Base-by-base conservation (phyloP, 306 rosid species). In the Acacia crassicarpa region DNA sequence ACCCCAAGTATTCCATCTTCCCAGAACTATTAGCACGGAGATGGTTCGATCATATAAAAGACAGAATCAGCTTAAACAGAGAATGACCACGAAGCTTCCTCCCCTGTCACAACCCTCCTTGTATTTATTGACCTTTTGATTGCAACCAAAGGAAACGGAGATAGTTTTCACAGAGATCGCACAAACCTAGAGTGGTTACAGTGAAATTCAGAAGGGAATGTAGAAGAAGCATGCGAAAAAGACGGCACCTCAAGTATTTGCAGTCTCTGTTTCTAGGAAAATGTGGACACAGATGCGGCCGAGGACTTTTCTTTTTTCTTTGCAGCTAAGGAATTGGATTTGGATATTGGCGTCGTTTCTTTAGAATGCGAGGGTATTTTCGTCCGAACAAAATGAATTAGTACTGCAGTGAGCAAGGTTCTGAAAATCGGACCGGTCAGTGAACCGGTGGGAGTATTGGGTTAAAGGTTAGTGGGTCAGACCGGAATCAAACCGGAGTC, bases 261-360 rank as follows among this genome's bases (percentile, higher is more conserved):
- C n/a, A 72, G 79, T 25, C 62, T 78, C 81, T 63, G 82, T 22
- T 73, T 58, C 59, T 65, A 46, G 40, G 65, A 22, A 74, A 78
- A 23, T 1, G 56, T 6, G 20, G 15, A 40, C 61, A 77, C 40
- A 43, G 56, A 56, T 15, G 70, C 3, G 32, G 90, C 83, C 85
- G 86, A 89, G 94, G 2, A 41, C 73, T 6, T 1, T 20, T 19
- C 2, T 7, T 1, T 53, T 17, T 17, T 16, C 6, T 19, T 7
- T 1, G 9, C 1, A 38, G 41, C 41, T 38, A 38, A 38, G 41
- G 41, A 38, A 38, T 38, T 38, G 41, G 1, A 33, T 81, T 67
- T 75, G 87, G 91, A 70, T 72, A 78, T n/a, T 59, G 41, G 1
- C 9, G 91, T 53, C n/a, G 81, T 22, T 84, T 33, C 38, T 6